Evolutionary conservation across 495 filamentous ascomycete genomes (phyloP), one percentile per base, ranked within the genome.

Genomic region (Letharia columbiana): DNA sequence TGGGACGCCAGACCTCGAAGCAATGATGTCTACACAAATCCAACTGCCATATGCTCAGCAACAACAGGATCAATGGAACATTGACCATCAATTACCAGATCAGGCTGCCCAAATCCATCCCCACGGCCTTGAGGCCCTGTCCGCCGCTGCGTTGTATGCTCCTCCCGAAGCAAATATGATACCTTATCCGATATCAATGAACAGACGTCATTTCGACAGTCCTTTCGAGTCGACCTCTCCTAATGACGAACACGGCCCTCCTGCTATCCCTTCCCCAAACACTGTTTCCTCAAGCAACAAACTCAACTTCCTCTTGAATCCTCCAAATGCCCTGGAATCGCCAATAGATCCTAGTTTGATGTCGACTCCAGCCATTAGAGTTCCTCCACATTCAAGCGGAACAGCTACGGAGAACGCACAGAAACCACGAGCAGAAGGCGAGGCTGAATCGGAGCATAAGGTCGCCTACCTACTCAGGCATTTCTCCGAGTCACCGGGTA

Each of bases 401-500:
- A 52, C 52, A 44, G 49, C 50, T 18, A 4, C 28, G 9, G 47
- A 54, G 13, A 56, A 65, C 31, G 17, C 64, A 45, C 50, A 54
- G 35, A 52, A 17, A 47, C 40, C 47, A 67, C 35, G 66, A 28
- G 57, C 67, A 31, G 73, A 78, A 37, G 68, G 69, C 18, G 64
- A 74, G 40, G 73, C 76, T 20, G 81, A 83, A 63, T 77, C 77
- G 28, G 81, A 85, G 54, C 80, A 83, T 61, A 84, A 87, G 68
- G 75, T 82, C 31, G 79, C 82, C n/a, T 86, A 82, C 70, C 75
- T 87, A 11, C 71, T 87, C 65, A 79, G 85, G 28, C 83, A 87
- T 74, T 87, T 84, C 73, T 81, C 83, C 7, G 84, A 87, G 71
- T 77, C 79, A 3, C 79, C 83, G 17, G 84, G 85, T 18, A 76